phyloP scores from a whole-genome alignment of 2,329 filamentous ascomycete genomes.

The Phialemonium atrogriseum region DNA sequence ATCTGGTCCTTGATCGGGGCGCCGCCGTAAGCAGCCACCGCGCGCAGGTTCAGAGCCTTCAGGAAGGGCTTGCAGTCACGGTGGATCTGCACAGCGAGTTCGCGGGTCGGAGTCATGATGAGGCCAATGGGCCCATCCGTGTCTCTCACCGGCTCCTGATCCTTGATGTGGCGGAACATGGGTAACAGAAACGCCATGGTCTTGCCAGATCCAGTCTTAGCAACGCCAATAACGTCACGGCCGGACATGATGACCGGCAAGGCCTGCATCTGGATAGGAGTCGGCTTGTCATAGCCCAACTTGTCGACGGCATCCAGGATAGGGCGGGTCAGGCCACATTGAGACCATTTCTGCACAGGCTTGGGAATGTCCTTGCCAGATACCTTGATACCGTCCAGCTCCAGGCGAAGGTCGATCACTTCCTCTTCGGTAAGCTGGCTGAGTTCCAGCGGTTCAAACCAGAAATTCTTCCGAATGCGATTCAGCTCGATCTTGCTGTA shows the following conservation, averaged over 20 bases:
- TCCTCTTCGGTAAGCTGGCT: constrained; percentile 78
- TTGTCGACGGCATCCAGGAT: constrained; percentile 77
- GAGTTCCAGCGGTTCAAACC: constrained; percentile 81
- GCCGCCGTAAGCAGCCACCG: constrained; percentile 90
- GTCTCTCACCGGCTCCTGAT: constrained; percentile 73
- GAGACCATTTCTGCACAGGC: constrained; percentile 93
- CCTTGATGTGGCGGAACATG: constrained; percentile 97
- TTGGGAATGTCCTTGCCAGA: constrained; percentile 82
- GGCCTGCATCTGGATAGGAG: constrained; percentile 90
- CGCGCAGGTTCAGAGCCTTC: constrained; percentile 74
- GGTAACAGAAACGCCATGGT: constrained; percentile 91
- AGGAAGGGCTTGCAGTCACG: constrained; percentile 91
- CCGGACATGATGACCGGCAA: constrained; percentile 94
- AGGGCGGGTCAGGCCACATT: constrained; percentile 82
- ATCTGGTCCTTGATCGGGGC: constrained; percentile 97
- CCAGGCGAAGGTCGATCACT: constrained; percentile 69
- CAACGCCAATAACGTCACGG: constrained; percentile 89
- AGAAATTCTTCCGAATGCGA: constrained; percentile 88
- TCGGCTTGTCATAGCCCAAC: constrained; percentile 80
- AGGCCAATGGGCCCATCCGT: constrained; percentile 82
- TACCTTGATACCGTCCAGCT: constrained; percentile 94
- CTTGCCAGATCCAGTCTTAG: constrained; percentile 96
- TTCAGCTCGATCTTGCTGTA: constrained; percentile 81
- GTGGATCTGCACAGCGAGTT: constrained; percentile 89
- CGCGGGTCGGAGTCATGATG: constrained; percentile 89